A percentile compares a stretch with the other conserved stretches of the same genome.
These are phyloP conservation scores for Beauveria caledonica DNA, from an alignment of 2,329 filamentous ascomycete genomes.

Conservation along the genomic window DNA sequence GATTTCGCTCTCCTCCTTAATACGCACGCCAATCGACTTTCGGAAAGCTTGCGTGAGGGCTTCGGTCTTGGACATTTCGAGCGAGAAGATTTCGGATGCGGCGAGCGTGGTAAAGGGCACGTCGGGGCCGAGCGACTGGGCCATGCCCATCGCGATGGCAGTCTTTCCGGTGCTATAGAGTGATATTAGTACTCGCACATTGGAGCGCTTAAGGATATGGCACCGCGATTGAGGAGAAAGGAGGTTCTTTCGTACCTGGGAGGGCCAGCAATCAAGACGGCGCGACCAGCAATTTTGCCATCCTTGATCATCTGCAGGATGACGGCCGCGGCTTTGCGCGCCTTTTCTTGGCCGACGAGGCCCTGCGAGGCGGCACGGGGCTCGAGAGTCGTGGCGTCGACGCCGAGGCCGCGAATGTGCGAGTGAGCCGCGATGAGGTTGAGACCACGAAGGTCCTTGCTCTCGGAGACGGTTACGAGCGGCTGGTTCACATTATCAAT, in stretches of 20 bases:
- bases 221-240: too few species aligned
- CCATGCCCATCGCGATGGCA: slow-evolving; percentile 97
- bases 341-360: slow-evolving; percentile 92
- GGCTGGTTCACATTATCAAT: slow-evolving; percentile 32
- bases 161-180: slow-evolving; percentile 81
- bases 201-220: not conserved
- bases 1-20: slow-evolving; percentile 98
- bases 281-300: slow-evolving; percentile 93
- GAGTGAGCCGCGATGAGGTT: slow-evolving; percentile 98
- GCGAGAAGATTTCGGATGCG: slow-evolving; percentile 93
- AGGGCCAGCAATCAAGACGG: slow-evolving; percentile 88
- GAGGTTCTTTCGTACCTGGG: slow-evolving; percentile 51
- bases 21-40: slow-evolving; percentile 94
- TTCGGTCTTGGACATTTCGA: slow-evolving; percentile 99
- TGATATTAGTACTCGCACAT: not conserved
- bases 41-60: slow-evolving; percentile 97
- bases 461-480: slow-evolving; percentile 78
- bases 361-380: slow-evolving; percentile 81
- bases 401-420: slow-evolving; percentile 90
- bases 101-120: slow-evolving; percentile 95
- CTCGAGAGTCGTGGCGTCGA: slow-evolving; percentile 85
- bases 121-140: slow-evolving; percentile 86
- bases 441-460: slow-evolving; percentile 89
- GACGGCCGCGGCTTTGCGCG: slow-evolving; percentile 89
- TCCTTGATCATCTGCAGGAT: slow-evolving; percentile 99